Conservation (phyloP, 192 early-diverging fungal genomes). For the Geosiphon pyriformis region DNA sequence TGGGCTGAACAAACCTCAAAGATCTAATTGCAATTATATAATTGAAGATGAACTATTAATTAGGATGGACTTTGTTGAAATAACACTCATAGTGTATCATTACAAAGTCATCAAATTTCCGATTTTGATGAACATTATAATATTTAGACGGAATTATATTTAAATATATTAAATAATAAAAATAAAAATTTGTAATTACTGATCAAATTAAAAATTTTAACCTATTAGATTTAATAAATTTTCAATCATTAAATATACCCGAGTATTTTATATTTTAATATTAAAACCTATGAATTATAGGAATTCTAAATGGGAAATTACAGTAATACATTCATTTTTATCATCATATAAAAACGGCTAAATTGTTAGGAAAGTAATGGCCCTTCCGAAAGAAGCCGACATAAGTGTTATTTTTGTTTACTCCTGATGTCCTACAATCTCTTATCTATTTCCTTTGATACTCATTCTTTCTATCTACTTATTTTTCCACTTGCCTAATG, state of each 20-base stretch:
- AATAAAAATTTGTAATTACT: background rate
- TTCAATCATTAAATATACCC: too few relatives aligned
- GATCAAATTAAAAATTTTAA: background rate
- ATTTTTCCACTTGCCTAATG: too few relatives aligned
- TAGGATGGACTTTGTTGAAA: background rate
- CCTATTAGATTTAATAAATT: too few relatives aligned
- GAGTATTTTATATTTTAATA: background rate
- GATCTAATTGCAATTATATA: background rate
- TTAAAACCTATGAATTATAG: background rate
- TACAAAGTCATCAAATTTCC: background rate
- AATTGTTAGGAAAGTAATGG: too few relatives aligned
- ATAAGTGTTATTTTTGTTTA: too few relatives aligned
- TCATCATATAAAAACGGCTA: too few relatives aligned
- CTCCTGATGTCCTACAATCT: too few relatives aligned
- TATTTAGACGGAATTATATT: background rate
- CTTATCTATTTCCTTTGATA: too few relatives aligned
- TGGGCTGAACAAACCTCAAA: background rate
- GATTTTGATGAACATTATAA: background rate
- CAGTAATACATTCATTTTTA: too few relatives aligned
- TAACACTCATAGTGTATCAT: background rate
- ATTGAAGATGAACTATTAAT: background rate
- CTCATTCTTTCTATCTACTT: too few relatives aligned
- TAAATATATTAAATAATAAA: background rate
- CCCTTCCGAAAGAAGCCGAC: too few relatives aligned
- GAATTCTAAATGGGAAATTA: background rate